Base-by-base conservation (phyloP, 1,139 yeast genomes). In the Saccharomyces hybrid region DNA sequence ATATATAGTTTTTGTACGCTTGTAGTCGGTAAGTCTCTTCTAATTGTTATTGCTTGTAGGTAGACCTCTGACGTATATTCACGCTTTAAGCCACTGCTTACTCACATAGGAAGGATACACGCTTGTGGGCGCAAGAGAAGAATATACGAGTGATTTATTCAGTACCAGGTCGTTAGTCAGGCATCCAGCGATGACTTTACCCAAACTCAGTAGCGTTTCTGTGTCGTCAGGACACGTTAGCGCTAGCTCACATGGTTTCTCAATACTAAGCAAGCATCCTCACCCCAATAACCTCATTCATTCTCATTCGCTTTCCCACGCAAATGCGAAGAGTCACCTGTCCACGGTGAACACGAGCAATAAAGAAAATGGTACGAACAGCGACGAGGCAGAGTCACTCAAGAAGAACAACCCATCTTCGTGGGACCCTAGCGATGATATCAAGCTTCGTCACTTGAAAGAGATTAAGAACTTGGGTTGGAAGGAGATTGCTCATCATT, bases 381-480 rank as follows among this genome's bases (percentile, higher is more conserved):
- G 11, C n/a, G 44, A 38, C 6, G 44, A 38, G 44, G 25, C 11
- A 16, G 44, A 38, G 11, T 16, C 44, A 3, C 44, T 38, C n/a
- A 38, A 38, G 25, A 38, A 38, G 11, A 38, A 38, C 25, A 38
- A 86, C 5, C 88, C 88, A 13, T 81, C 87, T 1, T 82, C 89
- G 0, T 84, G 91, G 91, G 87, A 83, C 61, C 84, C 88, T 2
- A 83, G 81, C 63, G 90, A 84, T 66, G 91, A 85, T 63, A 72
- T 81, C 44, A 72, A 84, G 51, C 73, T 85, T 57, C 79, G 86
- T 75, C 87, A 83, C 67, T 73, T 85, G 63, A 84, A 85, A 66
- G 91, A 85, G 68, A 80, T 78, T 55, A 86, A 82, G 66, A 83
- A 83, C 65, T 73, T 84, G 58, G 90, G 90, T 0, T 84, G 91